Evolutionary conservation across 2,329 filamentous ascomycete species (phyloP), one percentile per base, ranked within the genome.

Genomic region (Fusarium aywerte): DNA sequence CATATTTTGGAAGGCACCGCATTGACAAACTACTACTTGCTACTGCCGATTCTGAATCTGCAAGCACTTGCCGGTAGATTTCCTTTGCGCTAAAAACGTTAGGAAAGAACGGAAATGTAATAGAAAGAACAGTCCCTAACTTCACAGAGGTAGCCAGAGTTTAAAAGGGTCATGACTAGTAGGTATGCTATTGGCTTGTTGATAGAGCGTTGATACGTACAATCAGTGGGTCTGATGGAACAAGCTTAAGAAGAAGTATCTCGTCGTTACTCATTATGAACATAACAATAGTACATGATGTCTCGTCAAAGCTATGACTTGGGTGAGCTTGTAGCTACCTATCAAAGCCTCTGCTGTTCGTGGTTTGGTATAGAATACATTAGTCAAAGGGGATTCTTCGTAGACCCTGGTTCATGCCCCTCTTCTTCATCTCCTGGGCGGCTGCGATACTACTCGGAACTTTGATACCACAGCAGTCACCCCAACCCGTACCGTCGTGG

Each of bases 381-480:
- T 78, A 99, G 78, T 92, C 93, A 78, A 96, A 96, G 0, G 92
- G 92, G 72, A 96, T 89, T 70, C 92, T 86, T 67, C 92, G 86
- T 70, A 96, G 76, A 16, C 82, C 80, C 61, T 88, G 83, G 8
- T 79, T 84, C 38, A 81, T 84, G 16, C 85, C 89, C 54, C 84
- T 84, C 82, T 96, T 98, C 82, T 87, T 90, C 85, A 91, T 90
- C 80, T 97, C 95, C 70, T 93, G 90, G 15, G 92, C 92, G 1
- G 96, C 96, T 27, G 94, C 96, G 58, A 98, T 86, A 52, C 93
- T 95, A 75, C 94, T 97, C 0, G 96, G 96, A 16, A 99, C 96
- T 73, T 97, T 95, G 79, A 99, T 99, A 25, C 96, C 96, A 76
- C 96, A 99, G 78, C 96, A 99, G 78, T 99, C 96, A 7, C 95